Evolutionary conservation across 2,329 filamentous ascomycete species (phyloP).

Genomic region (Curvularia sp.): DNA sequence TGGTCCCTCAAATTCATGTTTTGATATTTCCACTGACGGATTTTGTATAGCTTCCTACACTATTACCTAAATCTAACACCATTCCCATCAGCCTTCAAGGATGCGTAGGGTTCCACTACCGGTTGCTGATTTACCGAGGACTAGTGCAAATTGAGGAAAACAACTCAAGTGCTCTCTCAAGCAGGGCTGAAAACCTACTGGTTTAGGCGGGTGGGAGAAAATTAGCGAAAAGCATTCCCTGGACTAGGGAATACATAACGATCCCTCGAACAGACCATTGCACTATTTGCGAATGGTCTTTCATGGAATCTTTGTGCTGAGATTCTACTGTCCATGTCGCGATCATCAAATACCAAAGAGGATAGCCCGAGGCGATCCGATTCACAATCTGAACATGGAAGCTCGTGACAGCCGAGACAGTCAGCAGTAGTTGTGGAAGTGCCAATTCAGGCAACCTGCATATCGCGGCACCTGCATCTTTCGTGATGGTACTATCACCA

Average conservation of each 20-base stretch:
- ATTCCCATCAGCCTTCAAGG: neutral
- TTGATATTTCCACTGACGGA: no score
- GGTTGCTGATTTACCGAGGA: neutral
- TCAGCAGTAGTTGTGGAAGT: constrained; percentile 74
- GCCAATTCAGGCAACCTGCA: constrained; percentile 61
- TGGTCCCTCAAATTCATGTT: neutral
- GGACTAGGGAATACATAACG: constrained; percentile 82
- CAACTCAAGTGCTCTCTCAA: neutral
- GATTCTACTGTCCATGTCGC: constrained; percentile 53
- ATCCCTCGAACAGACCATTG: constrained; percentile 58
- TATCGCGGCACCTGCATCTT: constrained; percentile 9
- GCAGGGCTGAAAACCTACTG: neutral
- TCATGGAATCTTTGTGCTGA: neutral
- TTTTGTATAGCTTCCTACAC: neutral
- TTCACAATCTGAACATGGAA: constrained; percentile 97
- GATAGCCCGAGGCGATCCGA: constrained; percentile 84
- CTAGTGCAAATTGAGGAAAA: neutral
- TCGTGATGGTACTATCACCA: constrained; percentile 18
- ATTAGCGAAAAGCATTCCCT: constrained; percentile 82
- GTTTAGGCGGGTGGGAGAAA: constrained; percentile 86
- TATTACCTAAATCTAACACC: neutral
- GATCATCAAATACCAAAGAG: constrained; percentile 87
- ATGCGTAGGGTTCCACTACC: neutral
- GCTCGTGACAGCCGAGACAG: constrained; percentile 73
- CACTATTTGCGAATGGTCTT: constrained; percentile 3